These are phyloP conservation scores for Neonectria punicea DNA, from an alignment of 2,329 filamentous ascomycete genomes.

Conservation along the genomic window DNA sequence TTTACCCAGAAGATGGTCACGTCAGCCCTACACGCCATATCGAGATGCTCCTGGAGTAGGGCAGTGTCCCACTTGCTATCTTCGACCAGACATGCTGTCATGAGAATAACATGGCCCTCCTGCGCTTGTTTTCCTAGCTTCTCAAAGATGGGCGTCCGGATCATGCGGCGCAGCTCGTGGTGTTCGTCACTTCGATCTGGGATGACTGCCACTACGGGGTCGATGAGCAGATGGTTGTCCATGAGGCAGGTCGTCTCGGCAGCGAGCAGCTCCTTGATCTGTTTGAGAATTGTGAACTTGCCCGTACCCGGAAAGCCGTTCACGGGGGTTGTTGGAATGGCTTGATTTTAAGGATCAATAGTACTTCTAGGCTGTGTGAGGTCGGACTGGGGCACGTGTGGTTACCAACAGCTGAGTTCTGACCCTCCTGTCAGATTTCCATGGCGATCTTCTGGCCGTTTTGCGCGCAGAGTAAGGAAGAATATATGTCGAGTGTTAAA, in stretches of 20 bases:
- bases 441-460: background rate
- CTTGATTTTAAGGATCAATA: background rate
- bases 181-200: constrained; percentile 30
- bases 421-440: background rate
- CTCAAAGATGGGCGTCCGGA: constrained; percentile 30
- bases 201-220: constrained; percentile 27
- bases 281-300: constrained; percentile 35
- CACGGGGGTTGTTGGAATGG: background rate
- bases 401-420: background rate
- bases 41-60: constrained; percentile 30
- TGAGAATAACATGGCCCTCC: constrained; percentile 24
- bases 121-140: constrained; percentile 20
- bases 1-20: constrained; percentile 30
- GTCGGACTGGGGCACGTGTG: background rate
- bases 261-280: constrained; percentile 20
- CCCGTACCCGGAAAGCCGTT: constrained; percentile 37
- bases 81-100: constrained; percentile 32
- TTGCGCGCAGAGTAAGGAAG: background rate
- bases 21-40: constrained; percentile 11
- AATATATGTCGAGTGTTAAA: background rate
- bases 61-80: constrained; percentile 11
- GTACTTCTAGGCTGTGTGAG: background rate
- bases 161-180: constrained; percentile 28
- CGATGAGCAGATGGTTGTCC: constrained; percentile 38
- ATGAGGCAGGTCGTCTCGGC: constrained; percentile 22